Conservation (phyloP, 108 stramenopile genomes). For the Epipyxis sp. region DNA sequence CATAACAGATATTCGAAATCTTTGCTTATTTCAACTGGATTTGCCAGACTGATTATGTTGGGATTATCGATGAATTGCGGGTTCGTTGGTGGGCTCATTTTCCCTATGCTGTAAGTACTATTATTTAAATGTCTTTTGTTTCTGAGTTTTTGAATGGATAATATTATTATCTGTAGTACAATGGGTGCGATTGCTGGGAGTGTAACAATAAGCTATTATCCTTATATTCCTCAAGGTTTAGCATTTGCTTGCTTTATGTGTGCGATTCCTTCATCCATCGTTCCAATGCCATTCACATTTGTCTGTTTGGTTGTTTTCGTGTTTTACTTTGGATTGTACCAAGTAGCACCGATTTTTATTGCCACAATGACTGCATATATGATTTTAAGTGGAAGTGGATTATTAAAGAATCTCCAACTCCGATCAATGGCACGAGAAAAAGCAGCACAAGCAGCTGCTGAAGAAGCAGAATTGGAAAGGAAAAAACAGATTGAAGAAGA, state of each 20-base stretch:
- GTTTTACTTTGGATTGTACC: constrained; percentile 15
- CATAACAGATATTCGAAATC: too few species aligned
- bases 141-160: too few species aligned
- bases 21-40: constrained; percentile 22
- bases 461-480: too few species aligned
- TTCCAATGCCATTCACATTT: constrained; percentile 32
- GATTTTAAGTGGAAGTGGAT: neutral
- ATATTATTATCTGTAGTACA: too few species aligned
- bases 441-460: too few species aligned
- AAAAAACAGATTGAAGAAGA: too few species aligned
- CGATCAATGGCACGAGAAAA: too few species aligned
- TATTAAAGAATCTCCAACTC: constrained; percentile 12
- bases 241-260: constrained; percentile 11
- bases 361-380: neutral
- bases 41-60: neutral
- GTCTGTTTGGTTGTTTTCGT: neutral
- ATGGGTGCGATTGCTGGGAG: constrained; percentile 24
- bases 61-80: constrained; percentile 29
- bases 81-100: constrained; percentile 23
- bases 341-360: constrained; percentile 17
- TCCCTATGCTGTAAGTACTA: too few species aligned
- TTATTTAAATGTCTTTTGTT: too few species aligned
- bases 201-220: neutral
- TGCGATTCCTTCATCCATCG: neutral
- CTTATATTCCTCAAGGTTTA: neutral